Base-by-base conservation (phyloP, 1,284 basidiomycete species). In the Cutaneotrichosporon curvatum region DNA sequence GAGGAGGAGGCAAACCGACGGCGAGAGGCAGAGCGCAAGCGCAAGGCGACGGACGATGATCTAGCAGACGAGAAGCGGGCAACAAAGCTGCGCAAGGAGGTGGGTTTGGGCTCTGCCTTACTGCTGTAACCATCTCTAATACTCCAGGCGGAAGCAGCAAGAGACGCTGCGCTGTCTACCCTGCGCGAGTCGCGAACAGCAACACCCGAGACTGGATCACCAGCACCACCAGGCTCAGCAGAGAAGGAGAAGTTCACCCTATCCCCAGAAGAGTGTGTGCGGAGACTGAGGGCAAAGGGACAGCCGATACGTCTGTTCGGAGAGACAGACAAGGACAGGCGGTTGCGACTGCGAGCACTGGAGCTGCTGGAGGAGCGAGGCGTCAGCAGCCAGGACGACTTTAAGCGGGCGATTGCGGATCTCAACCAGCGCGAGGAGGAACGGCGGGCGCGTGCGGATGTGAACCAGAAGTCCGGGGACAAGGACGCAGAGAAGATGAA, bases 221-320 rank as follows among this genome's bases (percentile, higher is more conserved):
- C 64, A 23, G 61, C 62, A 45, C 76, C 64, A 4, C 43, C 43
- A 12, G 49, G 40, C 18, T 52, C 48, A 9, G 51, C 33, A 16
- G 48, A 49, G 43, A 40, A 68, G 73, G 50, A 75, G 78, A 43
- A 73, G 1, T 96, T 92, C 76, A 91, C 90, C 67, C 86, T 97
- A 42, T 89, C 92, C 2, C 87, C 90, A 48, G 86, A 91, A 51
- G 95, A 99, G 64, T 89, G 87, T 21, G 76, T 92, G 44, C 82
- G 86, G 7, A 81, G 95, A 12, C 78, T 99, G 21, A 83, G 95
- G 31, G 76, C 80, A 21, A 94, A 94, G 66, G 88, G 87, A 21
- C 89, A 98, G 65, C 95, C 95, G 2, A 87, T 98, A 53, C 81
- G 90, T 9, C 75, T 98, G 2, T 99, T 99, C 64, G 95, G 84